Base-by-base conservation (phyloP, 164 flowering plant genomes). In the Vitis amurensis region DNA sequence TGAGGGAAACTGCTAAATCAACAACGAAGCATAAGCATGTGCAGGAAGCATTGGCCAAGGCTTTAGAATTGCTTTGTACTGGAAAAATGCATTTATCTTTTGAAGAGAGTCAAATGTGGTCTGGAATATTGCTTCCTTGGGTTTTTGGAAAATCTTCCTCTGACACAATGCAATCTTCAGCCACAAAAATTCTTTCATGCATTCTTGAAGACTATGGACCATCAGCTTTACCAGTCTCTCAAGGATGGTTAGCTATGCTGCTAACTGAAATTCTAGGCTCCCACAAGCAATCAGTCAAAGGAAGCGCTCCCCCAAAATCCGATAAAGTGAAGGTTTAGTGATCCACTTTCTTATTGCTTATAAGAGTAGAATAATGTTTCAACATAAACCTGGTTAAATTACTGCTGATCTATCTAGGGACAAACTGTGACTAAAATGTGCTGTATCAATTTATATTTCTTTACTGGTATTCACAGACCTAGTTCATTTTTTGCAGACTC, bases 141-240 rank as follows among this genome's bases (percentile, higher is more conserved):
- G 82, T 88, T 64, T 90, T 86, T 76, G 91, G 87, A 59, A 83
- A 83, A 70, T 37, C 11, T 68, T 86, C 92, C 19, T 81, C 93
- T 11, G 94, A 89, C 50, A 37, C 79, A 7, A 62, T 86, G 31
- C 83, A 83, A 60, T 75, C 76, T 68, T 96, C 99, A 49, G 92
- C 97, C 19, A 81, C 74, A 71, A 87, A 80, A 70, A 84, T 92
- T 29, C 91, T 96, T 62, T 83, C 93, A 8, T 72, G 81, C 76
- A 84, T 96, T 82, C 89, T 96, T 78, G 97, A 96, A 77, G 89
- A 87, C 64, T 81, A 90, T 76, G 99, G 98, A 11, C 92, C 97
- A 64, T 82, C 66, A 47, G 82, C 97, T 61, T 67, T 96, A 48
- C 85, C 90, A n/a, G 87, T 96, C 55, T 96, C 99, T 79, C 99